phyloP scores from a whole-genome alignment of 805 yeast genomes.

The Nakazawaea siamensis region DNA sequence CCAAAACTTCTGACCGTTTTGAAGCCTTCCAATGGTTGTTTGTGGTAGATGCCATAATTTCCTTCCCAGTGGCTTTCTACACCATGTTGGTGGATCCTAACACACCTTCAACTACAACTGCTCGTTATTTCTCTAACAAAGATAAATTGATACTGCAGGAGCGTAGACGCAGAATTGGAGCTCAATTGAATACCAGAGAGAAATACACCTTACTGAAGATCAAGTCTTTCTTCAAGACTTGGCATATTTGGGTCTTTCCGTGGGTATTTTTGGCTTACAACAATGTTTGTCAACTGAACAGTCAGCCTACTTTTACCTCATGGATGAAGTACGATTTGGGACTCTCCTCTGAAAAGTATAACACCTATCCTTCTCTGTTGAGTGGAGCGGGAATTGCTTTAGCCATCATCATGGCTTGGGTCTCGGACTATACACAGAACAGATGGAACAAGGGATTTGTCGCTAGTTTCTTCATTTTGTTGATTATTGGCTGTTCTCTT shows the following conservation, averaged over 20 bases:
- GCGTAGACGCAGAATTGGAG: constrained; percentile 34
- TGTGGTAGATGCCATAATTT: constrained; percentile 33
- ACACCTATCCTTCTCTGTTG: constrained; percentile 31
- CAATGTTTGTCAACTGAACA: constrained; percentile 24
- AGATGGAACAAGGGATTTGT: constrained; percentile 28
- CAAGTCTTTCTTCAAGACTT: constrained; percentile 33
- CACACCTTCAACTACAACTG: constrained; percentile 35
- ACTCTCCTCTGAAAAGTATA: constrained; percentile 26
- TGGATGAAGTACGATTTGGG: constrained; percentile 34
- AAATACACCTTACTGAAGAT: constrained; percentile 32
- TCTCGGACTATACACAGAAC: constrained; percentile 28
- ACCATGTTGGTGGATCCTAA: constrained; percentile 37
- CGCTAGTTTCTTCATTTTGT: constrained; percentile 26
- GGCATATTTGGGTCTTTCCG: constrained; percentile 43
- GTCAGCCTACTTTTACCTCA: constrained; percentile 33
- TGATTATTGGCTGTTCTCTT: constrained; percentile 32
- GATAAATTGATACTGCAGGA: constrained; percentile 40
- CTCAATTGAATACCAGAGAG: constrained; percentile 32
- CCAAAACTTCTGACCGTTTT: constrained; percentile 12
- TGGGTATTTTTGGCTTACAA: constrained; percentile 28
- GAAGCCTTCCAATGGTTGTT: constrained; percentile 39
- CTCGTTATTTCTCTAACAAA: constrained; percentile 31
- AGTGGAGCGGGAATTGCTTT: constrained; percentile 30
- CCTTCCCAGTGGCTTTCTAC: constrained; percentile 29
- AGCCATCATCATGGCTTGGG: constrained; percentile 27